A percentile compares a stretch with the other conserved stretches of the same genome.
These are phyloP conservation scores for Rhodotorula mucilaginosa DNA, from an alignment of 1,284 basidiomycete species.

Conservation along the genomic window DNA sequence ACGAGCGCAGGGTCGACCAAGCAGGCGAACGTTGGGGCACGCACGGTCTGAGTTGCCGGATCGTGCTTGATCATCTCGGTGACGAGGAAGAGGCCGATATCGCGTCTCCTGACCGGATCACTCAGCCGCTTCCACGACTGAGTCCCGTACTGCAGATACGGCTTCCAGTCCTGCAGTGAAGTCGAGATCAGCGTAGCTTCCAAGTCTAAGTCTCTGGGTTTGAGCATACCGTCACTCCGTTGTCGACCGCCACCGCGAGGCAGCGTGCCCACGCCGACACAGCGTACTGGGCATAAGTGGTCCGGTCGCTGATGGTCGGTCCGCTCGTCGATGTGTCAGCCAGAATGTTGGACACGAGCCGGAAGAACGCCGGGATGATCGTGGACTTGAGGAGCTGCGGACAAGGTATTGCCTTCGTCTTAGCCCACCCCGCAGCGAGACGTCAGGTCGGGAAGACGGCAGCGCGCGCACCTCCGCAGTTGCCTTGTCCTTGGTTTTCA, in stretches of 20 bases:
- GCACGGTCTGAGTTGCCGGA: slow-evolving; percentile 62
- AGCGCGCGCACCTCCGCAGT: slow-evolving; percentile 46
- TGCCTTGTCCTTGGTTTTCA: slow-evolving; percentile 43
- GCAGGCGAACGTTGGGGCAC: slow-evolving; percentile 38
- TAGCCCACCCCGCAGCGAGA: slow-evolving; percentile 8
- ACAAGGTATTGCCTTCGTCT: slow-evolving; percentile 8
- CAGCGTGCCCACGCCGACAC: slow-evolving; percentile 77
- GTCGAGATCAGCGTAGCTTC: slow-evolving; percentile 26
- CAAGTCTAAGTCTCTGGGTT: background rate
- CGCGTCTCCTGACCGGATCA: slow-evolving; percentile 58
- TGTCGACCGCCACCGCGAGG: slow-evolving; percentile 64
- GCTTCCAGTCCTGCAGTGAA: slow-evolving; percentile 61
- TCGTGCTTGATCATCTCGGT: slow-evolving; percentile 64
- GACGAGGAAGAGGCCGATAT: slow-evolving; percentile 69
- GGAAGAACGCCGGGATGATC: slow-evolving; percentile 63
- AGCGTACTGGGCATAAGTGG: slow-evolving; percentile 55
- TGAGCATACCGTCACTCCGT: slow-evolving; percentile 56
- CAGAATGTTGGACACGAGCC: slow-evolving; percentile 60
- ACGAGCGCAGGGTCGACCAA: too few relatives aligned
- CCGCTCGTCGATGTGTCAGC: slow-evolving; percentile 41
- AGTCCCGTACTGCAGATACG: slow-evolving; percentile 60
- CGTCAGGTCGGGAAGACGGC: background rate
- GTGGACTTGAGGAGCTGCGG: slow-evolving; percentile 58
- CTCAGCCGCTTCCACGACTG: slow-evolving; percentile 63
- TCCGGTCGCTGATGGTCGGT: slow-evolving; percentile 41